Base-by-base conservation (phyloP, 176 grass and related monocot species). In the Panicum miliaceum region DNA sequence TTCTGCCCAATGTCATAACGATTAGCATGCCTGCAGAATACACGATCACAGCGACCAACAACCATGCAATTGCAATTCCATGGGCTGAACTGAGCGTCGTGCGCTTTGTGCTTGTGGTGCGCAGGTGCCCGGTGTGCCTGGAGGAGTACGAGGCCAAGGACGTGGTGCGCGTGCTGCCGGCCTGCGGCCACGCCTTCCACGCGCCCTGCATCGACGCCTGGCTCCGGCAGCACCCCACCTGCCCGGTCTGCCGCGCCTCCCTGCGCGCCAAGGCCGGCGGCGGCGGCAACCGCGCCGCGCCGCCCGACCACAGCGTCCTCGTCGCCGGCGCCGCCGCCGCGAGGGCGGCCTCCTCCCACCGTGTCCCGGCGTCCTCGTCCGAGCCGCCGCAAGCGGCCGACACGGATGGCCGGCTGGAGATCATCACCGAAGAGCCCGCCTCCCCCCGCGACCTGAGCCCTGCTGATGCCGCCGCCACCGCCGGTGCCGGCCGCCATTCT, bases 181-280 rank as follows among this genome's bases (percentile, higher is more conserved):
- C 68, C 60, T 94, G 92, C 65, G 85, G 80, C 59, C 90, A 97
- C 77, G 84, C 83, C 47, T 97, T 94, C 88, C 94, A 94, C 78
- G 80, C 82, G 25, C 53, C 58, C 70, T 97, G 94, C 94, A 94
- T 94, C 84, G 94, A 90, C 83, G 85, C 87, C 63, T 97, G 92
- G 90, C 66, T 94, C 22, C 71, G 78, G 66, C 68, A 92, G 45
- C 90, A 94, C 64, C 80, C 87, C 1, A 97, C 87, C 15, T 90
- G 91, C 76, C 91, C 94, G 56, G 88, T 93, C 25, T 93, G 89
- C 80, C 90, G 91, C 86, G 85, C 92, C 70, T 93, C 89, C 71
- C 77, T 91, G 22, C 85, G 83, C 47, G 81, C 90, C 53, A 81
- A 42, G 50, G 9, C 40, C 80, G 34, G 0, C 41, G 9, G 9